Percentiles rank a stretch among this genome's conserved stretches.
Evolutionary conservation across 2,329 filamentous ascomycete species (phyloP).

Genomic region (Arthrinium phaeospermum): DNA sequence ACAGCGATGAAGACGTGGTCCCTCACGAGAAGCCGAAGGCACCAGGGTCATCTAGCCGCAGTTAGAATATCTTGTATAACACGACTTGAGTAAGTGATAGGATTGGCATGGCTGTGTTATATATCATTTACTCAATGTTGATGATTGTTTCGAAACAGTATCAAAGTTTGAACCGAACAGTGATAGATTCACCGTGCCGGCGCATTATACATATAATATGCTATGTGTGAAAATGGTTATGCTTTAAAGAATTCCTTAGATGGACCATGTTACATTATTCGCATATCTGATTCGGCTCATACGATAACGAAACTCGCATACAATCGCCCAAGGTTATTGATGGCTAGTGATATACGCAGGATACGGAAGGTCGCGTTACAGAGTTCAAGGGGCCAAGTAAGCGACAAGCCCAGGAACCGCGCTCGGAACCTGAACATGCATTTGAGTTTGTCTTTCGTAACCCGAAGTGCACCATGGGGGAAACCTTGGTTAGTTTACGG

Average conservation of each 20-base stretch:
- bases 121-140: background rate
- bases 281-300: too few species aligned
- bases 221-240: too few species aligned
- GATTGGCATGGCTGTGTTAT: background rate
- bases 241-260: too few species aligned
- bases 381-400: background rate
- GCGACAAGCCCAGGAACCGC: background rate
- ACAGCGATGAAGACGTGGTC: conserved; percentile 55
- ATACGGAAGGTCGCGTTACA: background rate
- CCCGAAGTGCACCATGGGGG: background rate
- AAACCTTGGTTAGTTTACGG: background rate
- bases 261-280: too few species aligned
- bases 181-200: too few species aligned
- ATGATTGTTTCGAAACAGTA: background rate
- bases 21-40: conserved; percentile 29
- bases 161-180: too few species aligned
- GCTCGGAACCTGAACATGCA: background rate
- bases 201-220: too few species aligned
- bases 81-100: background rate
- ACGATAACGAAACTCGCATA: too few species aligned
- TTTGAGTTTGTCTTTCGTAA: conserved; percentile 4
- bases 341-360: background rate
- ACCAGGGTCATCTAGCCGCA: conserved; percentile 18
- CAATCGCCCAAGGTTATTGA: too few species aligned
- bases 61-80: background rate